These are phyloP conservation scores for Rhododendron molle DNA, from an alignment of 148 eudicot species.

Conservation along the genomic window DNA sequence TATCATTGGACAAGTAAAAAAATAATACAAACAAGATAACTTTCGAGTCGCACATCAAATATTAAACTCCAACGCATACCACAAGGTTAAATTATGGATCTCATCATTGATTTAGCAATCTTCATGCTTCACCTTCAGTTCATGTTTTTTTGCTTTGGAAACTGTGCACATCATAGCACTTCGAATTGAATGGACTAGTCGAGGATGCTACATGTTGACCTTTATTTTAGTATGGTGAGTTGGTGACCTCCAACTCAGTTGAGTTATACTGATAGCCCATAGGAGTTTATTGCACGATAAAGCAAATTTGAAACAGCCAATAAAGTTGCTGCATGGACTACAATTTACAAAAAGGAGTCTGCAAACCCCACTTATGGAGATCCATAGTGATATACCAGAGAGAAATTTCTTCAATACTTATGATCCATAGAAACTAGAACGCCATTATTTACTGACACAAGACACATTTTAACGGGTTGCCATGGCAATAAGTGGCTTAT, in stretches of 20 bases:
- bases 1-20: not conserved
- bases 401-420: not conserved
- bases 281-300: slow-evolving; percentile 34
- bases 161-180: not conserved
- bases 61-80: not conserved
- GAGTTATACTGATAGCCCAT: not conserved
- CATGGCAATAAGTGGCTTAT: not conserved
- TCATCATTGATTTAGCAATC: not conserved
- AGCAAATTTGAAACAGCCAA: not conserved
- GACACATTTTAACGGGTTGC: not conserved
- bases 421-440: not conserved
- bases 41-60: not conserved
- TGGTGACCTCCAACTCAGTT: not conserved
- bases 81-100: not conserved
- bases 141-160: not conserved
- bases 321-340: not conserved
- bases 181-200: not conserved
- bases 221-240: not conserved
- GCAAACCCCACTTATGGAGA: not conserved
- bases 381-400: not conserved
- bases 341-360: too few relatives aligned
- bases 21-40: not conserved
- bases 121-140: not conserved
- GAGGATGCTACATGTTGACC: not conserved
- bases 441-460: not conserved